Evolutionary conservation across 2,329 filamentous ascomycete species (phyloP), one percentile per base, ranked within the genome.

Genomic region (Botryotinia convoluta): DNA sequence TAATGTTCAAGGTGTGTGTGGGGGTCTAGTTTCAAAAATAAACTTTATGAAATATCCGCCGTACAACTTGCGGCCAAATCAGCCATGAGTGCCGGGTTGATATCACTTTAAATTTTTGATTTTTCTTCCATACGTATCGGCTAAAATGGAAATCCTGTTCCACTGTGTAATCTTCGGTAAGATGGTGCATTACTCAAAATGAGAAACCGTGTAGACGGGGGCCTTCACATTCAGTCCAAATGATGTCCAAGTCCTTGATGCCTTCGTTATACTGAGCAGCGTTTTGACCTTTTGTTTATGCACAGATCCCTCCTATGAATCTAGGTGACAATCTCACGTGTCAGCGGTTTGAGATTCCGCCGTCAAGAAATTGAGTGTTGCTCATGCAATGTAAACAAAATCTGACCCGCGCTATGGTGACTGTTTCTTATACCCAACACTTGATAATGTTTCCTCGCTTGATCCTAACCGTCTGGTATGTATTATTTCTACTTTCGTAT

Each of bases 401-500:
- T n/a, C 10, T 51, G 48, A 6, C 10, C 26, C 22, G 4, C 26
- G 4, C 48, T 51, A 51, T n/a, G 26, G 26, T n/a, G 26, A n/a
- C 12, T 26, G 12, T 12, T 14, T 7, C 4, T n/a, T n/a, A n/a
- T 51, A n/a, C 5, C 26, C 12, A 51, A 3, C 1, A 14, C 48
- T 51, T 16, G 48, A n/a, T 5, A n/a, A 51, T 51, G 5, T n/a
- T 6, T 51, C 10, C 26, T n/a, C 26, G 12, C 12, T 51, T 51
- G 26, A 3, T 51, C 22, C 22, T 18, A 2, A 54, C n/a, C n/a
- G 32, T 16, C 22, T 18, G 39, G 20, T 22, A 6, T 54, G 16
- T 29, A 29, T 10, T 54, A 1, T 29, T 39, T 35, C 8, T 54
- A 16, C 2, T n/a, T 29, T 37, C 3, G 26, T 29, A 84, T 86